These are phyloP conservation scores for Ascosphaera aggregata DNA, from an alignment of 2,329 filamentous ascomycete genomes.

Conservation along the genomic window DNA sequence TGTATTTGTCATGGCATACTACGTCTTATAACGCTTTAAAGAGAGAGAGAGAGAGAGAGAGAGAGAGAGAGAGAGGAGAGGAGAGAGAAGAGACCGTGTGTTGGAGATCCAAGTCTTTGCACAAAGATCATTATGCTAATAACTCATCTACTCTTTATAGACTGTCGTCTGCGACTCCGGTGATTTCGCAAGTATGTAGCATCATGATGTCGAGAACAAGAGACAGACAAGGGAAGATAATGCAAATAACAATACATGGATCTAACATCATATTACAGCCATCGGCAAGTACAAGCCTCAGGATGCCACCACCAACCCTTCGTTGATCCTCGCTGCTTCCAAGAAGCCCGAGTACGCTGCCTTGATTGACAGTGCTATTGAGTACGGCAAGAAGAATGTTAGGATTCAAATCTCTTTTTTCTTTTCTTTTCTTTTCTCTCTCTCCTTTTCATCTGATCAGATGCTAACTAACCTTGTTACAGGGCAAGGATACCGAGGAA, in stretches of 20 bases:
- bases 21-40: not conserved
- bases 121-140: too few species aligned
- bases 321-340: constrained; percentile 88
- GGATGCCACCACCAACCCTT: constrained; percentile 99
- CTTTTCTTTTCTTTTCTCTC: constrained; percentile 1
- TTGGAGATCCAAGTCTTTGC: too few species aligned
- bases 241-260: not conserved
- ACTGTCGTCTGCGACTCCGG: constrained; percentile 95
- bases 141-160: too few species aligned
- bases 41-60: not conserved
- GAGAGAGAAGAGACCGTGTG: not conserved
- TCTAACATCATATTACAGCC: constrained; percentile 30
- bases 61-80: not conserved
- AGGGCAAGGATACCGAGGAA: constrained; percentile 42
- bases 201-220: not conserved
- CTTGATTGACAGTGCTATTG: constrained; percentile 67
- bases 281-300: constrained; percentile 99
- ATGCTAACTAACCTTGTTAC: constrained; percentile 1
- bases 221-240: constrained; percentile 2
- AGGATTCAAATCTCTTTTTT: constrained; percentile 11
- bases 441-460: not conserved
- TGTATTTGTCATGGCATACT: not conserved
- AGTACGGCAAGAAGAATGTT: constrained; percentile 59
- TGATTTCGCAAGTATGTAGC: constrained; percentile 53
- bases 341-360: constrained; percentile 95